Conservation (phyloP, 176 grass and related monocot species). For the Typha latifolia region DNA sequence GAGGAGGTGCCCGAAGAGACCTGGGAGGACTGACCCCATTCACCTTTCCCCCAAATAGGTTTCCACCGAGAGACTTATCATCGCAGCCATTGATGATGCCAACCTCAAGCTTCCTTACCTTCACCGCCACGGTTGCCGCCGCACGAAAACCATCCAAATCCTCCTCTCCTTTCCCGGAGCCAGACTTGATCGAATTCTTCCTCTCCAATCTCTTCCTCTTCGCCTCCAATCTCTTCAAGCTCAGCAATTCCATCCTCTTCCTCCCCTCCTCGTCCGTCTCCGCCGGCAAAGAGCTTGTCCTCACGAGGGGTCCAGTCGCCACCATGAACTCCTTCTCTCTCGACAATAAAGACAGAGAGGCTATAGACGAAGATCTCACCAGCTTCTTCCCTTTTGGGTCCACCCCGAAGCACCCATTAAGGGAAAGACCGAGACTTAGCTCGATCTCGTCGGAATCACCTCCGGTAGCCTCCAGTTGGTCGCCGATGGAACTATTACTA, state of each 20-base stretch:
- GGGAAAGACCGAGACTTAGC: slow-evolving; percentile 70
- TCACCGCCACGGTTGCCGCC: not conserved
- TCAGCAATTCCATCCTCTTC: slow-evolving; percentile 60
- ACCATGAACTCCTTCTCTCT: slow-evolving; percentile 23
- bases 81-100: not conserved
- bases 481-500: slow-evolving; percentile 6
- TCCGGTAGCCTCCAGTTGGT: not conserved
- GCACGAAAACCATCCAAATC: slow-evolving; percentile 7
- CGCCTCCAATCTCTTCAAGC: slow-evolving; percentile 59
- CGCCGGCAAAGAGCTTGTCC: slow-evolving; percentile 67
- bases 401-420: slow-evolving; percentile 61
- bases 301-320: slow-evolving; percentile 26
- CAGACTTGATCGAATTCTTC: slow-evolving; percentile 50
- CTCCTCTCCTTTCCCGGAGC: slow-evolving; percentile 5
- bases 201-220: slow-evolving; percentile 85
- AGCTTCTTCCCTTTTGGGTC: slow-evolving; percentile 52
- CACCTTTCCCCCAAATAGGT: not conserved
- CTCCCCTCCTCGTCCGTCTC: slow-evolving; percentile 51
- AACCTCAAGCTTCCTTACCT: not conserved
- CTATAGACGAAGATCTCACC: slow-evolving; percentile 55
- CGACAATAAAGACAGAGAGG: slow-evolving; percentile 38
- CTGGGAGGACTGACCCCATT: not conserved
- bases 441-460: slow-evolving; percentile 50
- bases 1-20: slow-evolving; percentile 5
- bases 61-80: not conserved